These are phyloP conservation scores for Rhodosporidiobolus odoratus DNA, from an alignment of 768 basidiomycete genomes.

Conservation along the genomic window DNA sequence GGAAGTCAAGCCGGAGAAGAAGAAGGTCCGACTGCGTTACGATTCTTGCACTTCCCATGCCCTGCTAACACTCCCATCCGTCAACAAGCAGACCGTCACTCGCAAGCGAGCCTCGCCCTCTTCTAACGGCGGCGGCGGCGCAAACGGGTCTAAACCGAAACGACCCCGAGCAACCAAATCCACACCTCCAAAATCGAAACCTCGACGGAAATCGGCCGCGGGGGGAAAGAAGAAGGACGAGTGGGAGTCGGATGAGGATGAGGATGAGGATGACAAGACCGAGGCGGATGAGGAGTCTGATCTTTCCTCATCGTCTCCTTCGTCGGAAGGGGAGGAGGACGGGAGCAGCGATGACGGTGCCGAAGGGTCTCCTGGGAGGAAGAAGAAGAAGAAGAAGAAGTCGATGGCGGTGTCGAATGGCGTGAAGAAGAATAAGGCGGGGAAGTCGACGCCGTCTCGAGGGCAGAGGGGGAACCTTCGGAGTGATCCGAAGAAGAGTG, in stretches of 20 bases:
- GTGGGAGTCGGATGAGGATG: conserved; percentile 25
- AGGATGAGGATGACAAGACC: not conserved
- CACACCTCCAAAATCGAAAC: conserved; percentile 18
- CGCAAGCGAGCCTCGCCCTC: conserved; percentile 13
- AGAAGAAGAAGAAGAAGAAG: not conserved
- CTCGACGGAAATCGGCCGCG: conserved; percentile 48
- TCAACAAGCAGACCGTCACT: not conserved
- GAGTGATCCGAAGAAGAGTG: conserved; percentile 1
- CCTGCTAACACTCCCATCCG: not conserved
- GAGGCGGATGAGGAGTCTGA: conserved; percentile 1
- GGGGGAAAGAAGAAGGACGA: conserved; percentile 40
- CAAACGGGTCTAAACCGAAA: conserved; percentile 14
- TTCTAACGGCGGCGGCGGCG: not conserved
- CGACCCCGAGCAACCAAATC: not conserved
- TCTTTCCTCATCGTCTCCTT: no score
- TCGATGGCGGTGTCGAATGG: not conserved
- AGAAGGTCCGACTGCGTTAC: conserved; percentile 23
- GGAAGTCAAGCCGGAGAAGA: conserved; percentile 22
- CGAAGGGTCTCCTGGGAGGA: not conserved
- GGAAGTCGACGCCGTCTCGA: not conserved
- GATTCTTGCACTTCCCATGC: not conserved
- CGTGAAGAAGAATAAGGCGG: no score
- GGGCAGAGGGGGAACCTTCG: conserved; percentile 3
- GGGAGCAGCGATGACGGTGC: not conserved
- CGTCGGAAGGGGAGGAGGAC: not conserved